Evolutionary conservation across 805 yeast genomes (phyloP), one percentile per base, ranked within the genome.

Genomic region (Candida qinlingensis): DNA sequence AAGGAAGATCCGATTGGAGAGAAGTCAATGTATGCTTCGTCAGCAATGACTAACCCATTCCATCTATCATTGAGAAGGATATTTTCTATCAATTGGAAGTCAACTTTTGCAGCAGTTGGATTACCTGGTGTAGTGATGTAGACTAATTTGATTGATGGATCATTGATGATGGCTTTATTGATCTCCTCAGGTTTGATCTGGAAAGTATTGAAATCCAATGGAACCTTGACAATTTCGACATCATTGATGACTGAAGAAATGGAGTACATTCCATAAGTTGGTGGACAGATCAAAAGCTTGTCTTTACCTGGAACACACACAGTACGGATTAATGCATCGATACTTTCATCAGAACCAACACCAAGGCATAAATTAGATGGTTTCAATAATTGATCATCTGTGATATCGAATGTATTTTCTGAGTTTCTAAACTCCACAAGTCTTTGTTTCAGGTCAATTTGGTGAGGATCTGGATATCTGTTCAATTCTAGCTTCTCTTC

Each of bases 391-490:
- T 63, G 47, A 6, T 56, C 64, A 1, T 58, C 45, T 4, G 66
- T 53, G 29, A 64, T 13, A n/a, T 53, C 54, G 28, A 51, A 48
- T 37, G 52, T 50, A 26, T 67, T 65, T 50, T 75, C 77, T 2
- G 62, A 53, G 63, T 88, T 90, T 54, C 99, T 77, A 62, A 85
- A 85, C 37, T 79, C 72, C 43, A 87, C 80, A 44, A 92, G 73
- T 54, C 81, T 81, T 53, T 77, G 70, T 63, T 94, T 94, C 58
- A 94, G 75, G 34, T 75, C 83, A 6, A 77, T 50, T 62, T 92
- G 98, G 68, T 94, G 97, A 8, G 99, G 99, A 60, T 94, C 99
- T 13, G 99, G 99, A 65, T 94, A 94, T 60, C 99, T 76, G 71
- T 94, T 84, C 57, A 94, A 79, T 43, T 82, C 84, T 54, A 80